Evolutionary conservation across 495 filamentous ascomycete species (phyloP).

Genomic region (Penicillium cataractarum): DNA sequence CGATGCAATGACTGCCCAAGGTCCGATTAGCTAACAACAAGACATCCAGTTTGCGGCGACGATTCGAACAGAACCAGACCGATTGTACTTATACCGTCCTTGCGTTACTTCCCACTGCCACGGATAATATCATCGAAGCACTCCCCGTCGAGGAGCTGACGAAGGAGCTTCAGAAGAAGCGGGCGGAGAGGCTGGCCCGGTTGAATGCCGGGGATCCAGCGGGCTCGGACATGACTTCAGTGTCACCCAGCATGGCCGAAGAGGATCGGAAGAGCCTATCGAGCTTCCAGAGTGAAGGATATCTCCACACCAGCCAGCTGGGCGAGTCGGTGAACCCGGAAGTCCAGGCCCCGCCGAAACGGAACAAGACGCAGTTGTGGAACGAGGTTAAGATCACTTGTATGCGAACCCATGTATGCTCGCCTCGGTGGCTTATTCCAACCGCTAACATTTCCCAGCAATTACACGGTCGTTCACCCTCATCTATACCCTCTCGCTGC

Average conservation of each 20-base stretch:
- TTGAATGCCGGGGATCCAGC: constrained; percentile 54
- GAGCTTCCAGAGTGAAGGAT: constrained; percentile 78
- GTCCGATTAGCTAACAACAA: constrained; percentile 20
- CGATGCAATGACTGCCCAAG: constrained; percentile 10
- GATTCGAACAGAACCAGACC: constrained; percentile 98
- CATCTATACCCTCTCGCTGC: constrained; percentile 84
- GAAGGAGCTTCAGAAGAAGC: constrained; percentile 91
- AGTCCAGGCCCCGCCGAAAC: constrained; percentile 57
- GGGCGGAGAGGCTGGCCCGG: constrained; percentile 71
- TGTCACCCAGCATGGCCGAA: constrained; percentile 77
- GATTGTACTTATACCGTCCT: constrained; percentile 98
- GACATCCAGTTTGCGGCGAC: constrained; percentile 75
- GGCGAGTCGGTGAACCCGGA: constrained; percentile 51
- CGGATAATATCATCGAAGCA: constrained; percentile 82
- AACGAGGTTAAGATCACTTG: constrained; percentile 96
- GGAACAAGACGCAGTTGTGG: constrained; percentile 91
- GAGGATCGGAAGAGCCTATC: constrained; percentile 79
- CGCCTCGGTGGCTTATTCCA: background rate
- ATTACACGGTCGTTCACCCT: constrained; percentile 90
- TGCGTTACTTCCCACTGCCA: constrained; percentile 88
- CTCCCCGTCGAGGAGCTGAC: constrained; percentile 89
- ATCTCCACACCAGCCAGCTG: constrained; percentile 77
- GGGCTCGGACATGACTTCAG: constrained; percentile 66
- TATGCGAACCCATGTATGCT: constrained; percentile 45
- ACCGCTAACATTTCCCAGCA: constrained; percentile 52